Percentiles rank a stretch among this genome's conserved stretches.
phyloP scores from a whole-genome alignment of 2,329 filamentous ascomycete genomes.

The Colletotrichum musicola region DNA sequence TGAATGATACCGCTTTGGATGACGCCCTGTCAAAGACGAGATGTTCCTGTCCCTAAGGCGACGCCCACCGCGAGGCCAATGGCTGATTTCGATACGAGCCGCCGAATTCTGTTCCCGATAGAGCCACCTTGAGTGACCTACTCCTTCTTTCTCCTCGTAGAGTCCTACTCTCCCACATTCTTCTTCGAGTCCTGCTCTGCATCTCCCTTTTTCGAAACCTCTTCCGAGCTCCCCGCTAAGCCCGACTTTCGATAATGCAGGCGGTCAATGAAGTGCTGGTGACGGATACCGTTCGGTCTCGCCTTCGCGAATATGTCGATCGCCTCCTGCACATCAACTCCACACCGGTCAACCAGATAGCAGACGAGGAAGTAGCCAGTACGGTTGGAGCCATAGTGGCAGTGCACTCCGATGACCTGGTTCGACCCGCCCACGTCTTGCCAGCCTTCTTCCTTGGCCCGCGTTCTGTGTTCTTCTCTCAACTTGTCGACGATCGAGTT shows the following conservation, averaged over 20 bases:
- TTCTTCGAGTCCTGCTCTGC: background rate
- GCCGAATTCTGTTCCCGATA: too few species aligned
- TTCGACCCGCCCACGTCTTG: conserved; percentile 51
- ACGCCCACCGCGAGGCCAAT: too few species aligned
- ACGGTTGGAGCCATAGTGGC: conserved; percentile 95
- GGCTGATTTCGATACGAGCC: too few species aligned
- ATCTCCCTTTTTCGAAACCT: background rate
- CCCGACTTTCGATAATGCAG: conserved; percentile 81
- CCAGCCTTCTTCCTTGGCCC: conserved; percentile 57
- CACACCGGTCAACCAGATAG: conserved; percentile 87
- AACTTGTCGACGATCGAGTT: conserved; percentile 70
- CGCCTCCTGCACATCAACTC: conserved; percentile 79
- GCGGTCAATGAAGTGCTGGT: conserved; percentile 89
- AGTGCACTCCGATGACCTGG: conserved; percentile 84
- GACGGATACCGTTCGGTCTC: conserved; percentile 86
- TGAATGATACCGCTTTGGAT: too few species aligned
- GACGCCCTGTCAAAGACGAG: too few species aligned
- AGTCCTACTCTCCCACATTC: conserved; percentile 11
- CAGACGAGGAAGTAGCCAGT: conserved; percentile 92
- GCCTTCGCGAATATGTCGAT: conserved; percentile 81
- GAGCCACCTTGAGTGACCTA: too few species aligned
- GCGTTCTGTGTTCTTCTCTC: conserved; percentile 65
- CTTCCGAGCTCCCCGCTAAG: conserved; percentile 33
- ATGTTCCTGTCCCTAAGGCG: too few species aligned
- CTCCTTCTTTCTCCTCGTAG: too few species aligned